phyloP scores from a whole-genome alignment of 140 eudicot species.

The Bidens hawaiensis region DNA sequence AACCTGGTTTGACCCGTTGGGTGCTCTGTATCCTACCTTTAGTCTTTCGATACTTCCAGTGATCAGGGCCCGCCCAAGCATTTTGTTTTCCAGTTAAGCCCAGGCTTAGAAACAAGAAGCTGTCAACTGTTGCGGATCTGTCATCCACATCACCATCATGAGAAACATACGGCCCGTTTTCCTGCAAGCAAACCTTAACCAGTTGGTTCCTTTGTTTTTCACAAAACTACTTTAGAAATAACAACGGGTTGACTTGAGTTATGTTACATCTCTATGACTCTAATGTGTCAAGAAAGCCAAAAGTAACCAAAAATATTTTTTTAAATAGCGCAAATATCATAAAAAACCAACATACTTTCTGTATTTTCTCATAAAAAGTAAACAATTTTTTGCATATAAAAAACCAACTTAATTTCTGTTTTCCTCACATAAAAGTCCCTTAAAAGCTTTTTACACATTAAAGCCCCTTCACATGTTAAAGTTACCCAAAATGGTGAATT shows the following conservation, averaged over 20 bases:
- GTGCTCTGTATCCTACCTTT: conserved; percentile 37
- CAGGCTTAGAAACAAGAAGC: conserved; percentile 52
- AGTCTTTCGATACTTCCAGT: conserved; percentile 81
- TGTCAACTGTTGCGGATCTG: conserved; percentile 51
- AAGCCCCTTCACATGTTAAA: no score
- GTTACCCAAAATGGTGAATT: no score
- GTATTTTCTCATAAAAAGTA: no score
- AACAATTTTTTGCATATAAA: no score
- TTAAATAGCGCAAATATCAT: no score
- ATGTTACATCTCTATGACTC: neutral
- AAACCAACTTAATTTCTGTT: no score
- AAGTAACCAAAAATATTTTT: neutral
- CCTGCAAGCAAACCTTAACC: conserved; percentile 42
- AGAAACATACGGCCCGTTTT: conserved; percentile 27
- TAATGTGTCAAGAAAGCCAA: neutral
- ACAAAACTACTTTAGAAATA: neutral
- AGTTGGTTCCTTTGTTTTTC: neutral
- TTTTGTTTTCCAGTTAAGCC: conserved; percentile 65
- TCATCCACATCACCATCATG: conserved; percentile 46
- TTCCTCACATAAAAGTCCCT: no score
- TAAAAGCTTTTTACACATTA: no score
- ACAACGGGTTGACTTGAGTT: neutral
- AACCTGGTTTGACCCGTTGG: neutral
- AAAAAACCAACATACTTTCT: no score
- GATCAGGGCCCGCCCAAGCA: conserved; percentile 98